A percentile compares a stretch with the other conserved stretches of the same genome.
phyloP scores from a whole-genome alignment of 169 alveolate genomes.

The Amoebophrya sp. region DNA sequence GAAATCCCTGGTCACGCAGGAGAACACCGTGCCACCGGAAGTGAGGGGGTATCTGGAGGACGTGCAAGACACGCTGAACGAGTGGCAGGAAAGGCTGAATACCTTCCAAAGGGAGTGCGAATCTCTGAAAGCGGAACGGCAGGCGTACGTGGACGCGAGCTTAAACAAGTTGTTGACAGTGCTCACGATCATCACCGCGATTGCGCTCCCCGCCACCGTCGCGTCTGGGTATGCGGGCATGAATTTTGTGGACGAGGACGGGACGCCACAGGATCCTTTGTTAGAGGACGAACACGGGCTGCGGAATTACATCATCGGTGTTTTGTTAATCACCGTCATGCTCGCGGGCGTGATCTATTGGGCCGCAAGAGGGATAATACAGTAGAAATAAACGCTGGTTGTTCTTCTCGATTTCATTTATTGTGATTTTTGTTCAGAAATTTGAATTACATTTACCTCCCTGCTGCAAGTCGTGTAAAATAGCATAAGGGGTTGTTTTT shows the following conservation, averaged over 20 bases:
- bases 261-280: neutral
- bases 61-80: neutral
- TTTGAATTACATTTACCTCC: too few species aligned
- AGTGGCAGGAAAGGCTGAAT: neutral
- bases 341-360: too few species aligned
- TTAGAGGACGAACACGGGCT: neutral
- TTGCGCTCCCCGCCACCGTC: neutral
- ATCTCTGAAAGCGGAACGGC: neutral
- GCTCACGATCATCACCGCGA: slow-evolving; percentile 18
- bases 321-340: too few species aligned
- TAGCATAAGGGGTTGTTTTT: too few species aligned
- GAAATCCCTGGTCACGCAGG: neutral
- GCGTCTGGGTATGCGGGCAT: neutral
- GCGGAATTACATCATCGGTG: too few species aligned
- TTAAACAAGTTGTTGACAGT: neutral
- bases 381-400: too few species aligned
- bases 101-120: neutral
- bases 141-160: neutral
- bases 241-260: slow-evolving; percentile 22
- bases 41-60: neutral
- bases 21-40: neutral
- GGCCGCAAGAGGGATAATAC: too few species aligned
- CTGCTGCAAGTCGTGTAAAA: too few species aligned
- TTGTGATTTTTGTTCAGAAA: too few species aligned
- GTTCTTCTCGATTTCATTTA: too few species aligned